These are phyloP conservation scores for Oemleria cerasiformis DNA, from an alignment of 306 rosid species.

Conservation along the genomic window DNA sequence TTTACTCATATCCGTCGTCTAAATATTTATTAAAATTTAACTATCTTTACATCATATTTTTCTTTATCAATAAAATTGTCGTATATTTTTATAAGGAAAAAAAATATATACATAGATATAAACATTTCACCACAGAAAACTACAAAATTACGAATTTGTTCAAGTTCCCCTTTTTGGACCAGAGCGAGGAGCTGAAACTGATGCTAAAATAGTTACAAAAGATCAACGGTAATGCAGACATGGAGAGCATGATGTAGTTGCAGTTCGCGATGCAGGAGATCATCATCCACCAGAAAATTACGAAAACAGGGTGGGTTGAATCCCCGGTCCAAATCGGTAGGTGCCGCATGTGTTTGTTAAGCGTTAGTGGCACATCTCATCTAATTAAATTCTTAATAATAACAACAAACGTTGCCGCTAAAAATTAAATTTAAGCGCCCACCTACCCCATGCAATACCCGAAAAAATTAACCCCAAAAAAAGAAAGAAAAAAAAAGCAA, in stretches of 20 bases:
- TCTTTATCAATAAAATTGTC: too few relatives aligned
- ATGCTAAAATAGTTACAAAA: not conserved
- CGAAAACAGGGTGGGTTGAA: constrained; percentile 14
- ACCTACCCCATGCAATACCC: constrained; percentile 19
- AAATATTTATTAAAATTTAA: too few relatives aligned
- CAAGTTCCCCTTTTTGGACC: constrained; percentile 12
- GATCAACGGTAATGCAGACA: not conserved
- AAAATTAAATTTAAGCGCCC: constrained; percentile 14
- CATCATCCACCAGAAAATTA: not conserved
- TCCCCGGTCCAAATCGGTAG: constrained; percentile 41
- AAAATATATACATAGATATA: too few relatives aligned
- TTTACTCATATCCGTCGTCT: too few relatives aligned
- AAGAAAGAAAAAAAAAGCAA: not conserved
- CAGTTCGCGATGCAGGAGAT: constrained; percentile 1
- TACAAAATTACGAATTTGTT: not conserved
- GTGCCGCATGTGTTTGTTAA: constrained; percentile 31
- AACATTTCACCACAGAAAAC: not conserved
- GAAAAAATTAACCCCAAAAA: not conserved
- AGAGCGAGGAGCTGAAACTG: not conserved
- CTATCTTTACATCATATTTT: too few relatives aligned
- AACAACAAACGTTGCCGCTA: constrained; percentile 1
- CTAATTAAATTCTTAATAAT: too few relatives aligned
- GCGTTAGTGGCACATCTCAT: not conserved
- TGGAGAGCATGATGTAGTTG: not conserved
- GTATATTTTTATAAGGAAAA: too few relatives aligned